Evolutionary conservation across 129 eudicot species (phyloP).

Genomic region (Calendula officinalis): DNA sequence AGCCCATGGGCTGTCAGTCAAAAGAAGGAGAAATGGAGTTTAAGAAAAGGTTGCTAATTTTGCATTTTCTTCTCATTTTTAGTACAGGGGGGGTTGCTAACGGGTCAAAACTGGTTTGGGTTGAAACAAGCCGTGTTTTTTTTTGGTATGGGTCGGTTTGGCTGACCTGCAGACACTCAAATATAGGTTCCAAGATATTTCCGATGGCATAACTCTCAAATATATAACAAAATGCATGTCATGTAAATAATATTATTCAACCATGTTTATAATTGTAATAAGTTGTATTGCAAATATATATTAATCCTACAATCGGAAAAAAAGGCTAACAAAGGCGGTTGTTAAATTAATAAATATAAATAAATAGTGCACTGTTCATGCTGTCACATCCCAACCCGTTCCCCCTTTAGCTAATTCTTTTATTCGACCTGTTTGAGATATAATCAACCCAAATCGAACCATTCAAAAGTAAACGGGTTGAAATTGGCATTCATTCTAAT

Average conservation of each 20-base stretch:
- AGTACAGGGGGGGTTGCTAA: background rate
- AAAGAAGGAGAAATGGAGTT: constrained; percentile 82
- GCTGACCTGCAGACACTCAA: background rate
- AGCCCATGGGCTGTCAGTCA: constrained; percentile 98
- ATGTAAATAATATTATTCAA: too few relatives aligned
- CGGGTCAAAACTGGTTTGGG: background rate
- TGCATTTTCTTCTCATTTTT: constrained; percentile 1
- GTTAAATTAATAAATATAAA: too few relatives aligned
- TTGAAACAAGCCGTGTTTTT: background rate
- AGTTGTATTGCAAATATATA: too few relatives aligned
- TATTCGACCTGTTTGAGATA: constrained; percentile 10
- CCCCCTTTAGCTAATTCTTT: constrained; percentile 3
- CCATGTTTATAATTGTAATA: too few relatives aligned
- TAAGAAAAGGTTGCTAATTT: constrained; percentile 78
- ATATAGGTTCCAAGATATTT: too few relatives aligned
- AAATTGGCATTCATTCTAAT: constrained; percentile 2
- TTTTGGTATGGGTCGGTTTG: background rate
- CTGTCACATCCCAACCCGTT: background rate
- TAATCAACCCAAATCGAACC: background rate
- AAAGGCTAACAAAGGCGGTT: too few relatives aligned
- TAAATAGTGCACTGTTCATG: too few relatives aligned
- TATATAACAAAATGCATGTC: too few relatives aligned
- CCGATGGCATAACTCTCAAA: too few relatives aligned
- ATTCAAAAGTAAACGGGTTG: constrained; percentile 1
- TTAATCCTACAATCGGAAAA: too few relatives aligned